Evolutionary conservation across 2,329 filamentous ascomycete species (phyloP), one percentile per base, ranked within the genome.

Genomic region (Diaporthe vaccinii): DNA sequence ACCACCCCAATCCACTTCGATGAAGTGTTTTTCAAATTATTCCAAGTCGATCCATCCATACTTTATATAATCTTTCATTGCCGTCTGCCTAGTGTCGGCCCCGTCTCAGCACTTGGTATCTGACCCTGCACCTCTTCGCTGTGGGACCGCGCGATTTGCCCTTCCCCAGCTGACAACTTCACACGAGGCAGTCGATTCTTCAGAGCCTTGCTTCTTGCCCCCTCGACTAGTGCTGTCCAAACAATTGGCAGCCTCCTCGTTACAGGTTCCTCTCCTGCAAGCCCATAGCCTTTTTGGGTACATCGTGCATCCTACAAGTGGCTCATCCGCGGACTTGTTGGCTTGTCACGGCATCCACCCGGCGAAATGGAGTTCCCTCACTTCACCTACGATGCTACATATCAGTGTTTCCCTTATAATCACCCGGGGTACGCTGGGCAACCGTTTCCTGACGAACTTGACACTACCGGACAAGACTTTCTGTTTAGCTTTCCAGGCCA

Each of bases 401-500:
- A 67, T 25, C 51, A 44, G 62, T 71, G 20, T 39, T 71, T 65
- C 39, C 62, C 46, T n/a, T 57, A 75, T 5, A 57, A 41, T 8
- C 28, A 17, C 34, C 20, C 31, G 28, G 49, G 28, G 41, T 75
- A 61, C 57, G 25, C 55, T 15, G 57, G 61, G n/a, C 75, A 61
- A 31, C 8, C 62, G 6, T 41, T 73, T n/a, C 5, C 68, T 17
- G 31, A 46, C n/a, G 65, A 69, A 12, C 70, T 73, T 53, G 55
- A 73, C 31, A 36, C 57, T 10, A 28, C 73, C 15, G 44, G 49
- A 5, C 65, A 53, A 68, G 65, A 68, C 15, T 20, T 69, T 12
- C 46, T 53, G 8, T 65, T 36, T 1, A 65, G 28, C 22, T 53
- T 53, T 28, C 57, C 17, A 77, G 81, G 67, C 74, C 74, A 75